Evolutionary conservation across 2,329 filamentous ascomycete species (phyloP), one percentile per base, ranked within the genome.

Genomic region (Sporothrix schenckii): DNA sequence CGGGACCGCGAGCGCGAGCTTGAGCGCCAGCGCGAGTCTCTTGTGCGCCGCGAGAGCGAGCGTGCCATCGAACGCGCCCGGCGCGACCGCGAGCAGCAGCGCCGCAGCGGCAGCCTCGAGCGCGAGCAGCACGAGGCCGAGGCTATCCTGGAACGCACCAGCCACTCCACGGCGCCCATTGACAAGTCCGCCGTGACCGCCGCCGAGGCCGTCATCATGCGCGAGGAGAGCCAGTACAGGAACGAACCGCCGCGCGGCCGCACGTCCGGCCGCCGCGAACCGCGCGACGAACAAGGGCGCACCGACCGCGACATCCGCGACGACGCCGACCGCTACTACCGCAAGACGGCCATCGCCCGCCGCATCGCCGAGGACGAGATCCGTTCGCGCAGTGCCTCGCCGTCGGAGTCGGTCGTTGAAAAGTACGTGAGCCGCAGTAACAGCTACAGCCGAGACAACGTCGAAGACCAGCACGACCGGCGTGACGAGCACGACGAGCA

Each of bases 241-340:
- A 75, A 77, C 39, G 72, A 73, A 60, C 24, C 47, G 4, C 54
- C 67, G 9, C 72, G 73, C 1, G 73, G 73, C 34, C 71, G 73
- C 68, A 70, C 69, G 27, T 58, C 68, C 3, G 69, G 71, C 6
- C 66, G 56, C 30, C 27, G 68, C 13, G 68, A 69, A 30, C 70
- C 70, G 44, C 71, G 71, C 61, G 73, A 73, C 70, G 70, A 68
- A 10, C 2, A 56, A 30, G 71, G 71, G 65, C 73, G 73, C 52
- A 73, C 71, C 10, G 73, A 74, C 63, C 73, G 73, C 24, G 69
- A 73, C 27, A 74, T 74, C 24, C 85, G 86, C 76, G 86, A 87
- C 73, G 83, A 87, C 72, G 88, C 87, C 41, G 82, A 90, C 75
- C 80, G 81, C 70, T 82, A 84, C 71, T 90, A 89, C 74, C 86